Evolutionary conservation across 2,329 filamentous ascomycete species (phyloP).

Genomic region (Arthrobotrys musiformis): DNA sequence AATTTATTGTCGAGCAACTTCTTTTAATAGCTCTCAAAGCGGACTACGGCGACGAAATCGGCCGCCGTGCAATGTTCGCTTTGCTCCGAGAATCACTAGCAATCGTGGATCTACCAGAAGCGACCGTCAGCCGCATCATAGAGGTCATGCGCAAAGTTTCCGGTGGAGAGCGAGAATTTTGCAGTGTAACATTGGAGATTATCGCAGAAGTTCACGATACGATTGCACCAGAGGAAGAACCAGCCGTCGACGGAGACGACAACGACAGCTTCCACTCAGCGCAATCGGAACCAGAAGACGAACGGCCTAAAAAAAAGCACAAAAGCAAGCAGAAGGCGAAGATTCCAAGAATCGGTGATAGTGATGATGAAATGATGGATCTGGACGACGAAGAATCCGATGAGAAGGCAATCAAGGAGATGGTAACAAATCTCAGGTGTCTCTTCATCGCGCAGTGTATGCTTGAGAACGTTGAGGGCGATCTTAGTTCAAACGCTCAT

Average conservation of each 20-base stretch:
- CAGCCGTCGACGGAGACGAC: conserved; percentile 65
- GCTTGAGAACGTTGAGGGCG: conserved; percentile 89
- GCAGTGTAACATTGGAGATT: conserved; percentile 86
- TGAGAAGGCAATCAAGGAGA: conserved; percentile 83
- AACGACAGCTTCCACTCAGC: conserved; percentile 95
- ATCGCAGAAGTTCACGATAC: conserved; percentile 97
- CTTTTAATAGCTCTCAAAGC: conserved; percentile 90
- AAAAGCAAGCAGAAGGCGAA: conserved; percentile 58
- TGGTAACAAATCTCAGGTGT: conserved; percentile 98
- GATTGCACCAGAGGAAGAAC: conserved; percentile 76
- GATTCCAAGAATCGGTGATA: conserved; percentile 62
- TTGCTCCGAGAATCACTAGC: conserved; percentile 86
- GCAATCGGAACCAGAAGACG: conserved; percentile 68
- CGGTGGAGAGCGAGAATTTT: conserved; percentile 84
- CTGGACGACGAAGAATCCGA: conserved; percentile 66
- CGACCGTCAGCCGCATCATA: conserved; percentile 71
- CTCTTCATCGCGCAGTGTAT: conserved; percentile 97
- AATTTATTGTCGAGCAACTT: conserved; percentile 95
- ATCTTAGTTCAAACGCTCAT: conserved; percentile 87
- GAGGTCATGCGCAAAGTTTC: conserved; percentile 71
- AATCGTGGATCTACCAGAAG: conserved; percentile 86
- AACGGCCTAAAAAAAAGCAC: conserved; percentile 36
- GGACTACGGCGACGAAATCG: conserved; percentile 97
- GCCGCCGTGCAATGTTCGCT: conserved; percentile 93
- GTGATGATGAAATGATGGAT: conserved; percentile 71